A percentile compares a stretch with the other conserved stretches of the same genome.
Evolutionary conservation across 2,329 filamentous ascomycete genomes (phyloP).

Genomic region (Pseudogymnoascus sp.): DNA sequence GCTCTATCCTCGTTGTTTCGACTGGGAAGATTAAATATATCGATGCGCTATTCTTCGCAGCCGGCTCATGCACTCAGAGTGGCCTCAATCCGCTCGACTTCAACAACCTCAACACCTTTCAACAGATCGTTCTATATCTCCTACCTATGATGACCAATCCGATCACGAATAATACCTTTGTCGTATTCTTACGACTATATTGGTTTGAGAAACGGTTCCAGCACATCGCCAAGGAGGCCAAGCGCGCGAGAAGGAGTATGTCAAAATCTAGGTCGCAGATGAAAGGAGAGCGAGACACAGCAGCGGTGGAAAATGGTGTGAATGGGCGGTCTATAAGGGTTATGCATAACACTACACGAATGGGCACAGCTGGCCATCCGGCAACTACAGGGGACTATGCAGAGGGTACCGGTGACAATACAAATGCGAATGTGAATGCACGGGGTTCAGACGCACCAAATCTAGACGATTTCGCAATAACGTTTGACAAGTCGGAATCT

Average conservation of each 20-base stretch:
- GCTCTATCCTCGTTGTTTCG: constrained; percentile 69
- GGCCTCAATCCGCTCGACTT: constrained; percentile 76
- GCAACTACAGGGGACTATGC: neutral
- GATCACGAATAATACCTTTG: constrained; percentile 73
- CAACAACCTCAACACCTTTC: constrained; percentile 60
- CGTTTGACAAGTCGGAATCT: constrained; percentile 5
- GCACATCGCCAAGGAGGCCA: constrained; percentile 67
- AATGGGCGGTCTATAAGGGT: constrained; percentile 59
- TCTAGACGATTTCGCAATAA: constrained; percentile 1
- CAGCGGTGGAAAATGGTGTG: constrained; percentile 47
- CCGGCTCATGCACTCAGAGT: constrained; percentile 81
- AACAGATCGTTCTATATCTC: constrained; percentile 65
- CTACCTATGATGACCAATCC: constrained; percentile 70
- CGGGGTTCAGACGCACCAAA: neutral
- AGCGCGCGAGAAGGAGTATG: constrained; percentile 55
- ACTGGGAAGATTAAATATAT: constrained; percentile 62
- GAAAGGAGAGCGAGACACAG: constrained; percentile 33
- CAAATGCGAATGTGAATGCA: neutral
- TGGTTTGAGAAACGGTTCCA: constrained; percentile 98
- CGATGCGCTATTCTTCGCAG: constrained; percentile 83
- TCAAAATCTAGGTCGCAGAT: constrained; percentile 42
- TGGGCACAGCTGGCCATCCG: constrained; percentile 1
- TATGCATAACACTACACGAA: constrained; percentile 45
- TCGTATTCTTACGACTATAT: constrained; percentile 88
- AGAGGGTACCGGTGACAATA: neutral